Evolutionary conservation across 495 filamentous ascomycete genomes (phyloP).

Genomic region (Hypoxylon fragiforme): DNA sequence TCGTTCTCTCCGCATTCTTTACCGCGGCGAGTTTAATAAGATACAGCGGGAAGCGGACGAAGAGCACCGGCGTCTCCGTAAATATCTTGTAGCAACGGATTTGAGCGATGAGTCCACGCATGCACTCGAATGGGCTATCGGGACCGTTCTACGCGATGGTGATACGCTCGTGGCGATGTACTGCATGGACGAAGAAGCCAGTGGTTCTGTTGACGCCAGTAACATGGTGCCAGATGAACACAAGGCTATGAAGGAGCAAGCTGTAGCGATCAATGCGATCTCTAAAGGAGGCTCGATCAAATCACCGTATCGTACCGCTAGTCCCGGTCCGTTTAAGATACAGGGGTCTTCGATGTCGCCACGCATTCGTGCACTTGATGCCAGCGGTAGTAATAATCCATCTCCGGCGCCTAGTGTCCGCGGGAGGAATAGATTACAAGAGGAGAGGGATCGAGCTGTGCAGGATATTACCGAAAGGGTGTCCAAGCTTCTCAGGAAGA

Average conservation of each 20-base stretch:
- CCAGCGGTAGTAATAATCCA: conserved; percentile 34
- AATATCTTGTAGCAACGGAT: conserved; percentile 92
- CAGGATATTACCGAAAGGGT: conserved; percentile 78
- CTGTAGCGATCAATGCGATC: conserved; percentile 53
- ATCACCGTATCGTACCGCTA: conserved; percentile 35
- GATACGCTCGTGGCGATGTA: conserved; percentile 93
- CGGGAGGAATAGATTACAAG: conserved; percentile 62
- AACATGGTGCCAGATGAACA: conserved; percentile 50
- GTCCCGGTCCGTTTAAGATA: conserved; percentile 36
- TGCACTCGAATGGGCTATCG: conserved; percentile 95
- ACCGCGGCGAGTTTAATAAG: conserved; percentile 78
- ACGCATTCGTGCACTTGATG: conserved; percentile 29
- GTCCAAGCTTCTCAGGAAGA: conserved; percentile 83
- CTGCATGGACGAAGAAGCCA: conserved; percentile 83
- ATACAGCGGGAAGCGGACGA: conserved; percentile 76
- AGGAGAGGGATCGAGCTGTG: conserved; percentile 75
- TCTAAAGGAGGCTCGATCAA: conserved; percentile 43
- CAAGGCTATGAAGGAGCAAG: conserved; percentile 71
- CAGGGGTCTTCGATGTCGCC: conserved; percentile 37
- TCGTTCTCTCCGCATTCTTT: conserved; percentile 82
- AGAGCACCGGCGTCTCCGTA: conserved; percentile 73
- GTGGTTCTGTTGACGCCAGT: conserved; percentile 46
- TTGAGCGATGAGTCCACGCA: conserved; percentile 91
- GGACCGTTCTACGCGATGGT: conserved; percentile 90
- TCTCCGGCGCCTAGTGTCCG: conserved; percentile 47